A percentile compares a stretch with the other conserved stretches of the same genome.
These are phyloP conservation scores for Daedaleopsis nitida DNA, from an alignment of 768 basidiomycete species.

Conservation along the genomic window DNA sequence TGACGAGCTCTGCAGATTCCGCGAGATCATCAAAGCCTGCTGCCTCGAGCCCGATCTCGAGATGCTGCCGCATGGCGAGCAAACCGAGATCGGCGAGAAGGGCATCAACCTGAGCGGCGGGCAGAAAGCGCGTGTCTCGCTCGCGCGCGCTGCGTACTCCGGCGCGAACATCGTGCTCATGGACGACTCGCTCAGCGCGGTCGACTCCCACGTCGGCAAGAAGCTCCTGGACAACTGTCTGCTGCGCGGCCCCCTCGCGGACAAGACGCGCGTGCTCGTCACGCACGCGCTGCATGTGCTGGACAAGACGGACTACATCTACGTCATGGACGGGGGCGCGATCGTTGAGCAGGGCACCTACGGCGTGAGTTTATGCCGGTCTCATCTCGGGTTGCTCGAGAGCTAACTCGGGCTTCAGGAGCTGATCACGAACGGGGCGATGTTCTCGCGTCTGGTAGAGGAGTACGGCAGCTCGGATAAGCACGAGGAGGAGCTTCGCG, in stretches of 20 bases:
- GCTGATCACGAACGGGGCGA: constrained; percentile 31
- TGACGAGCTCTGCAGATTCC: constrained; percentile 42
- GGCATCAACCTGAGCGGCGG: constrained; percentile 67
- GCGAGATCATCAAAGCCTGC: constrained; percentile 62
- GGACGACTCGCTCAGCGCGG: constrained; percentile 81
- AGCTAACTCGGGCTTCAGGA: constrained; percentile 26
- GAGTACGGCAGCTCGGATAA: constrained; percentile 44
- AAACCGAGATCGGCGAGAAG: constrained; percentile 76
- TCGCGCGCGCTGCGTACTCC: constrained; percentile 80
- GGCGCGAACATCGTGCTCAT: constrained; percentile 72
- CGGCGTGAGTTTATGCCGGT: constrained; percentile 22
- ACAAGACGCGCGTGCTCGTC: constrained; percentile 82
- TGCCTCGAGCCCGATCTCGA: constrained; percentile 71
- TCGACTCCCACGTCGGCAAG: constrained; percentile 77
- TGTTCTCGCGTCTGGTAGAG: constrained; percentile 39
- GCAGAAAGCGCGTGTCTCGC: constrained; percentile 63
- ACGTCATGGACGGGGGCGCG: constrained; percentile 58
- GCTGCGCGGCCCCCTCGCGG: constrained; percentile 28
- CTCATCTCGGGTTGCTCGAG: neutral
- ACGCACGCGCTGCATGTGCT: constrained; percentile 92
- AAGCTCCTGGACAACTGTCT: constrained; percentile 44
- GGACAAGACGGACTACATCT: constrained; percentile 79
- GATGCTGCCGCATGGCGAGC: constrained; percentile 68
- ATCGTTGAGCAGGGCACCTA: constrained; percentile 53
- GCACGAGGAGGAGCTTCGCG: constrained; percentile 38